Evolutionary conservation across 2,329 filamentous ascomycete genomes (phyloP).

Genomic region (Orbilia blumenaviensis): DNA sequence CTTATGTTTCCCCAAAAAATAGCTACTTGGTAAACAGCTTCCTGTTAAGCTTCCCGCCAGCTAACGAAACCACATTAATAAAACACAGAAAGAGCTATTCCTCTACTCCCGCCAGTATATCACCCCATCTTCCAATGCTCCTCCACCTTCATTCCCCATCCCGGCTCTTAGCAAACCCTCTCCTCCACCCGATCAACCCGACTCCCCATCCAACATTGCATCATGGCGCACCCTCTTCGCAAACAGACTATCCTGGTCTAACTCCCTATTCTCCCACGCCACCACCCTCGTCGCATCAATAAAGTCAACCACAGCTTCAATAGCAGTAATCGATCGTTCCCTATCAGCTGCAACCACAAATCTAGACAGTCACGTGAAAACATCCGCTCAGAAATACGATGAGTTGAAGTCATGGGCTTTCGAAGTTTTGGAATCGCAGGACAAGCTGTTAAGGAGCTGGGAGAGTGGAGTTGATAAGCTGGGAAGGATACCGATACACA

Average conservation of each 20-base stretch:
- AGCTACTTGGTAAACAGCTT: too few species aligned
- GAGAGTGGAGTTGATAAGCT: constrained; percentile 69
- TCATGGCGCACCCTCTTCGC: constrained; percentile 91
- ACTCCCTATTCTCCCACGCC: constrained; percentile 75
- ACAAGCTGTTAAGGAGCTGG: constrained; percentile 71
- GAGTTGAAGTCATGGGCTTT: constrained; percentile 76
- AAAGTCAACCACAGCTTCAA: constrained; percentile 75
- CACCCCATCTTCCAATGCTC: constrained; percentile 66
- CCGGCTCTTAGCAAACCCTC: constrained; percentile 70
- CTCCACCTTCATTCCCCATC: constrained; percentile 67
- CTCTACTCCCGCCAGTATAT: constrained; percentile 86
- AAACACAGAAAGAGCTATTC: constrained; percentile 86
- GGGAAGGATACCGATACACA: constrained; percentile 75
- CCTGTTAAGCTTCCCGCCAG: too few species aligned
- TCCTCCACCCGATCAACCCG: constrained; percentile 78
- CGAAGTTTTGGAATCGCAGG: constrained; percentile 74
- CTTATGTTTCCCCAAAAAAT: too few species aligned
- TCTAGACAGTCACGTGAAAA: constrained; percentile 76
- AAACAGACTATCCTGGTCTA: constrained; percentile 80
- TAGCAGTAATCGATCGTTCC: constrained; percentile 79
- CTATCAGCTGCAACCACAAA: constrained; percentile 88
- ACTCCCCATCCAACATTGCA: constrained; percentile 79
- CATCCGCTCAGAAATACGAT: constrained; percentile 75
- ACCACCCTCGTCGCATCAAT: constrained; percentile 69
- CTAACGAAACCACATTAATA: too few species aligned